Base-by-base conservation (phyloP, 176 grass and related monocot genomes). In the Juncus effusus region DNA sequence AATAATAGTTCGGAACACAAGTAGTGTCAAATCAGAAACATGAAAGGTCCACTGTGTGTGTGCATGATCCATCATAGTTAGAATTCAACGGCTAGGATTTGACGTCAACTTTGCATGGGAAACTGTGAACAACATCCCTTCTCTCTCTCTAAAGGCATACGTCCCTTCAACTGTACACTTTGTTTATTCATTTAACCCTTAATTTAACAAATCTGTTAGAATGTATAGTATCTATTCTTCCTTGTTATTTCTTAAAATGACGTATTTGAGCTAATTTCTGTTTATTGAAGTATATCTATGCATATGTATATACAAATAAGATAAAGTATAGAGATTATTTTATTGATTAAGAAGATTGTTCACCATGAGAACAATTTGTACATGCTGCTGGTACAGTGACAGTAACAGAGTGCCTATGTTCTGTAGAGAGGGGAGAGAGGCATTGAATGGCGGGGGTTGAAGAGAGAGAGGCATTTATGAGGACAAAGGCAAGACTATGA, bases 11-110 rank as follows among this genome's bases (percentile, higher is more conserved):
- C 13, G 44, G 58, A 39, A 72, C 13, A 53, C 40, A 72, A 56
- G 54, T 60, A 44, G 13, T 59, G 69, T 72, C 69, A 5, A 72
- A 72, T 72, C 69, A 72, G 52, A 70, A 40, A 65, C 64, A 59
- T 40, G 78, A 86, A 78, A 86, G 84, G 79, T 83, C 6, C 44
- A 47, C 44, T 47, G 44, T 9, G 4, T 45, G 7, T 6, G 4
- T 47, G 44, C 9, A 47, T 47, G 44, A 47, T 47, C 44, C 44
- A 47, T 9, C 44, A 47, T 9, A 47, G 44, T 5, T 9, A 47
- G 44, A 9, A 47, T 47, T 47, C 44, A 47, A 47, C 44, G 44
- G 44, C 44, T 47, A 47, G 44, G 44, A 47, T 47, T 47, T 47
- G 44, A 47, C 44, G 9, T 47, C 44, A 47, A 47, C 44, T 47